phyloP scores from a whole-genome alignment of 1,284 basidiomycete genomes.

The Pseudozyma thailandica region DNA sequence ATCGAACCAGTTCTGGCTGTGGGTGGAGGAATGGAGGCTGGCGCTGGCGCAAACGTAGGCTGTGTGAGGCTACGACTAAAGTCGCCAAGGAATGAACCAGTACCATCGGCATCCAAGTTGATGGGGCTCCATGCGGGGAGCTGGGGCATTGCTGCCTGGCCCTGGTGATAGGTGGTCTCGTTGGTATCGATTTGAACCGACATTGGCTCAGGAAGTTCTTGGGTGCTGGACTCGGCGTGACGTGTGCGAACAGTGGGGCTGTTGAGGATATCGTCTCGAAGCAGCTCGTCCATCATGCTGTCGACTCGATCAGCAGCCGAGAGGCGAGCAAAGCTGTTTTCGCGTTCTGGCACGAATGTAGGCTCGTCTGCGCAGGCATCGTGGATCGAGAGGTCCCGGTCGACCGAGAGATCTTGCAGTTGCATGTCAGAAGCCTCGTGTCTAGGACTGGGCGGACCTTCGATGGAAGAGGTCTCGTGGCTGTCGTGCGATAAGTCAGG shows the following conservation, averaged over 20 bases:
- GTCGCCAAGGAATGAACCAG: conserved; percentile 17
- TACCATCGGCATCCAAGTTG: conserved; percentile 34
- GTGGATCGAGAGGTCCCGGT: conserved; percentile 17
- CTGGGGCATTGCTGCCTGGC: conserved; percentile 38
- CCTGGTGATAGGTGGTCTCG: conserved; percentile 1
- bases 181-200: conserved; percentile 7
- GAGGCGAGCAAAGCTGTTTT: conserved; percentile 48
- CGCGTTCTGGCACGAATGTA: conserved; percentile 20
- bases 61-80: conserved; percentile 24
- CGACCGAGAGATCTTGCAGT: conserved; percentile 31
- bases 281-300: conserved; percentile 63
- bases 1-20: conserved; percentile 15
- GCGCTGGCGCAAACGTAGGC: conserved; percentile 10
- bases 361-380: conserved; percentile 16
- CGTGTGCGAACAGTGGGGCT: conserved; percentile 31
- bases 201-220: conserved; percentile 8
- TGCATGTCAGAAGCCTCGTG: conserved; percentile 11
- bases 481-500: conserved; percentile 48
- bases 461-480: conserved; percentile 49
- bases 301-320: conserved; percentile 59
- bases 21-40: conserved; percentile 12
- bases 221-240: conserved; percentile 6
- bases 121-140: conserved; percentile 65
- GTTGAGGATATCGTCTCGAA: conserved; percentile 56
- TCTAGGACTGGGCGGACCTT: conserved; percentile 45